Evolutionary conservation across 257 asterid species (phyloP).

Genomic region (Gentiana macrophylla): DNA sequence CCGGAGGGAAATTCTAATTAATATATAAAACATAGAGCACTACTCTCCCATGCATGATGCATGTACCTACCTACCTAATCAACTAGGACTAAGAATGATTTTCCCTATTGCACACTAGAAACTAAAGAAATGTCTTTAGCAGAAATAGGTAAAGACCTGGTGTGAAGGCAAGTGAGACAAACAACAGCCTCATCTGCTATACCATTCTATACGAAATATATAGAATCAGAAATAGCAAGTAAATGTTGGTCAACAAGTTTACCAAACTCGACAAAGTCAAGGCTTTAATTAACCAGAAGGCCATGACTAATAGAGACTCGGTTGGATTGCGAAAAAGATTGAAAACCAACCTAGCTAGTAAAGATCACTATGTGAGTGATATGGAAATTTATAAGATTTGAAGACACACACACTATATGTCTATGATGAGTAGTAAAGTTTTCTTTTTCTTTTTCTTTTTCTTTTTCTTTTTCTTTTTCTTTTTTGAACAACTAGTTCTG

Average conservation of each 20-base stretch:
- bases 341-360: neutral
- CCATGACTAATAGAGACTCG: conserved; percentile 3
- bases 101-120: neutral
- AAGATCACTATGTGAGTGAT: conserved; percentile 7
- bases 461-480: too few relatives aligned
- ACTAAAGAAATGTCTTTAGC: neutral
- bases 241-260: too few relatives aligned
- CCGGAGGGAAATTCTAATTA: too few relatives aligned
- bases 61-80: too few relatives aligned
- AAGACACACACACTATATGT: too few relatives aligned
- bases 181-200: neutral
- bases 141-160: neutral
- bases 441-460: too few relatives aligned
- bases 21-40: too few relatives aligned
- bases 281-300: conserved; percentile 2
- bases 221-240: neutral
- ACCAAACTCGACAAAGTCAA: neutral
- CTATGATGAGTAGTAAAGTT: too few relatives aligned
- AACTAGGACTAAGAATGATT: neutral
- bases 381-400: conserved; percentile 5
- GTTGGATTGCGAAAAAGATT: conserved; percentile 1
- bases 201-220: neutral
- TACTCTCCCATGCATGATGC: too few relatives aligned
- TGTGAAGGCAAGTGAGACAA: neutral
- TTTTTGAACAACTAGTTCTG: too few relatives aligned